Base-by-base conservation (phyloP, 2,329 filamentous ascomycete species). In the Aaosphaeria arxii region DNA sequence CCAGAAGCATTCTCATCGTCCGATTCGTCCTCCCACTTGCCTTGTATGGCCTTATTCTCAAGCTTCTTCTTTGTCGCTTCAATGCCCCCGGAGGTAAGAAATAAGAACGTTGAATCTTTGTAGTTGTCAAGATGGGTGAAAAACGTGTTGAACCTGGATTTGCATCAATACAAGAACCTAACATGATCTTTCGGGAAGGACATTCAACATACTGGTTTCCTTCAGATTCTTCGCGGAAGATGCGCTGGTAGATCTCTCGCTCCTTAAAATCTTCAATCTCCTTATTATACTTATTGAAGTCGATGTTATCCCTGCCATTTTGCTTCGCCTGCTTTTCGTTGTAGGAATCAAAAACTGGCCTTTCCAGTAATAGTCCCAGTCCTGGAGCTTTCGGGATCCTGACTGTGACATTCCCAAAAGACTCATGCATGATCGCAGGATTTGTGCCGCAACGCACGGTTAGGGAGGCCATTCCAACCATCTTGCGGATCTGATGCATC, bases 401-500 rank as follows among this genome's bases (percentile, higher is more conserved):
- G 61, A 96, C 88, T 49, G 86, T 84, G 17, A 69, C 64, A 32
- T 83, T 79, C 5, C 81, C 82, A 69, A 95, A 95, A 51, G 85
- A 89, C 51, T 95, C 81, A 1, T 74, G 69, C 57, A 99, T 88
- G 30, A 88, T 82, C 7, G 81, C 74, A 4, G 85, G 77, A 4
- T 88, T 78, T n/a, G 86, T 86, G 44, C 90, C 94, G 68, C 88
- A 95, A 35, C 94, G 86, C 5, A 95, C 87, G 5, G 92, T 77
- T 51, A 99, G 78, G 32, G 89, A 84, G 6, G 85, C 89, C 87
- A 99, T 91, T 48, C 89, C 90, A 11, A 99, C 89, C 94, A 99
- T 97, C 74, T 97, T 99, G 63, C 94, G 87, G 71, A 99, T 99
- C 75, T 99, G 94, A 72, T 99, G 94, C 94, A 99, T 99, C 94